These are phyloP conservation scores for Xylaria acuta DNA, from an alignment of 495 filamentous ascomycete genomes.

Conservation along the genomic window DNA sequence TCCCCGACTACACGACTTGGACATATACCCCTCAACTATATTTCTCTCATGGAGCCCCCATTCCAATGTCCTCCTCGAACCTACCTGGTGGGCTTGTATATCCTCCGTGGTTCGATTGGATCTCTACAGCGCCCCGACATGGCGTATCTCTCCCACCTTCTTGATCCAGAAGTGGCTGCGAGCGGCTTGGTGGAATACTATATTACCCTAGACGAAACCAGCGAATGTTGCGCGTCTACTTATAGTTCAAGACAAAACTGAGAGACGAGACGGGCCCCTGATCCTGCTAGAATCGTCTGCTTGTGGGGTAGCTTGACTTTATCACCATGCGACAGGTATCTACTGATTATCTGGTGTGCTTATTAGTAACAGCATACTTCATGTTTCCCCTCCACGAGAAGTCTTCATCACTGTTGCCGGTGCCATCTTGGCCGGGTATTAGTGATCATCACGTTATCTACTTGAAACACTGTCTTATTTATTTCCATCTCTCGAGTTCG, in stretches of 20 bases:
- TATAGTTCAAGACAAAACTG: background rate
- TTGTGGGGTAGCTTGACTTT: background rate
- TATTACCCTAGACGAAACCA: background rate
- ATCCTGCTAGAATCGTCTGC: background rate
- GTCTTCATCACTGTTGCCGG: background rate
- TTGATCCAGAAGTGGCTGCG: constrained; percentile 18
- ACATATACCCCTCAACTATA: background rate
- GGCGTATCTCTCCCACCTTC: constrained; percentile 22
- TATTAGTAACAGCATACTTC: background rate
- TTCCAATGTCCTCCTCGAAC: background rate
- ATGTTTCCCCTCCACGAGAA: background rate
- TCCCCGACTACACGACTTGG: background rate
- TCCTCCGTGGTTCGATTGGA: constrained; percentile 10
- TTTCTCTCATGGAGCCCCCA: background rate
- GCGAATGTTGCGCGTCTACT: background rate
- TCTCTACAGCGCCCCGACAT: constrained; percentile 14
- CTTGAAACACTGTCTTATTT: background rate
- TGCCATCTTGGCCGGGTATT: background rate
- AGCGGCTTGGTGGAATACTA: constrained; percentile 16
- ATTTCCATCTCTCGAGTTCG: background rate
- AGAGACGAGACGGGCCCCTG: background rate
- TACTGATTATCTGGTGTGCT: background rate
- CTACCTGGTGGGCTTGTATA: background rate
- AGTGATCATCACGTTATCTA: background rate
- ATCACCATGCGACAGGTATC: background rate